Evolutionary conservation across 2,329 filamentous ascomycete genomes (phyloP), one percentile per base, ranked within the genome.

Genomic region (Aspergillus intermedius): DNA sequence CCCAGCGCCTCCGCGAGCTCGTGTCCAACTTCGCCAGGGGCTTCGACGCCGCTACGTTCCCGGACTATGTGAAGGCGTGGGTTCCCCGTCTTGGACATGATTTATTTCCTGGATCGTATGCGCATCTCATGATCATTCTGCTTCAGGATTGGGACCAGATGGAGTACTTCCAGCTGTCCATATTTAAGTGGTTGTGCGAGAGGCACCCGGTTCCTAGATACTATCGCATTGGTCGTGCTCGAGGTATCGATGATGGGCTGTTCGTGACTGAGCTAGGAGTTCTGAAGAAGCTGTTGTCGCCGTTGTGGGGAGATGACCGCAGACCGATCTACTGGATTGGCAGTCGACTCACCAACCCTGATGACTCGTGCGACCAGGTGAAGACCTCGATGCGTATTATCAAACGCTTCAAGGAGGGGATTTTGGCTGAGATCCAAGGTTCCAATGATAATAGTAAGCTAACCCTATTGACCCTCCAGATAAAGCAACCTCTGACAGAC

Each of bases 81-180:
- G 46, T 56, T 23, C 51, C 53, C 1, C 34, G 19, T 5, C 15
- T 59, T 6, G 22, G 34, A 1, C 35, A 48, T 3, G 39, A 46
- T 23, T 44, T 54, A 4, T 50, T 56, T 17, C 59, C 61, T 1
- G 58, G 59, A 8, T 57, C 58, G 4, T 61, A 55, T 43, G 46
- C 46, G 9, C 61, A 63, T 45, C 52, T 62, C n/a, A 34, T 62
- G 19, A 28, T 60, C 2, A 44, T 63, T 9, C 42, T 62, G 7
- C 51, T 60, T 7, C 49, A 54, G 19, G 44, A 46, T 60, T 83
- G 83, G 58, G 69, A 77, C 1, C 76, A 77, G 44, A 82, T 87
- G 52, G 79, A 82, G 54, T 78, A 81, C 56, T 81, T 86, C 44
- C 84, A 87, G 62, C 66, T 72, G 5, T 80, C 84, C 46, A 70